A percentile compares a stretch with the other conserved stretches of the same genome.
These are phyloP conservation scores for Acrocalymma vagum DNA, from an alignment of 2,329 filamentous ascomycete genomes.

Conservation along the genomic window DNA sequence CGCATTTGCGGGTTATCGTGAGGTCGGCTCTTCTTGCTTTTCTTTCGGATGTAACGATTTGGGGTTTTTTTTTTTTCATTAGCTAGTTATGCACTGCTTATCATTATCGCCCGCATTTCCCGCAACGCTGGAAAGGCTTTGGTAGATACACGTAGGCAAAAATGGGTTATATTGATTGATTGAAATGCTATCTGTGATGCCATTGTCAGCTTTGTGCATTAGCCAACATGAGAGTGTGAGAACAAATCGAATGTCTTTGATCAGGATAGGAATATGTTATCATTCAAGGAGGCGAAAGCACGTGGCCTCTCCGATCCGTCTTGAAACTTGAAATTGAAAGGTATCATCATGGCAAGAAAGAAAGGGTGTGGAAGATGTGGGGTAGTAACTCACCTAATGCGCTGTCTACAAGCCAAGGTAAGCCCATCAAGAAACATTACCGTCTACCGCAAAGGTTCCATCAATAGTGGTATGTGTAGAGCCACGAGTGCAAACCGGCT, in stretches of 20 bases:
- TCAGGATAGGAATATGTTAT: constrained; percentile 22
- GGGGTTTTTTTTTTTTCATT: constrained; percentile 4
- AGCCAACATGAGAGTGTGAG: not conserved
- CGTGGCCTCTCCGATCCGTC: constrained; percentile 44
- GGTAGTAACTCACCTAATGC: no score
- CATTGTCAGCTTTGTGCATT: constrained; percentile 1
- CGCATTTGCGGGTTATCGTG: not conserved
- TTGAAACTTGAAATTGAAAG: constrained; percentile 42
- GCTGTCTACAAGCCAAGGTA: no score
- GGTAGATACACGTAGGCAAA: constrained; percentile 10
- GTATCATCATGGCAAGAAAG: constrained; percentile 33
- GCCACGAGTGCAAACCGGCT: no score
- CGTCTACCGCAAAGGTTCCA: no score
- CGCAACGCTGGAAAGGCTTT: constrained; percentile 10
- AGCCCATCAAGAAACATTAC: no score
- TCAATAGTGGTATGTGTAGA: no score
- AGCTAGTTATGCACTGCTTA: constrained; percentile 20
- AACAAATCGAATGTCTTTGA: constrained; percentile 1
- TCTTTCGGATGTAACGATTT: not conserved
- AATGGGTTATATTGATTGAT: constrained; percentile 6
- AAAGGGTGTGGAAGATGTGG: not conserved
- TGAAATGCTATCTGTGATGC: constrained; percentile 11
- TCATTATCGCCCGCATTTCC: constrained; percentile 11
- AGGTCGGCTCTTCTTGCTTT: no score
- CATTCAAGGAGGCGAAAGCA: constrained; percentile 41